Base-by-base conservation (phyloP, 1,284 basidiomycete genomes). In the Sporisorium scitamineum region DNA sequence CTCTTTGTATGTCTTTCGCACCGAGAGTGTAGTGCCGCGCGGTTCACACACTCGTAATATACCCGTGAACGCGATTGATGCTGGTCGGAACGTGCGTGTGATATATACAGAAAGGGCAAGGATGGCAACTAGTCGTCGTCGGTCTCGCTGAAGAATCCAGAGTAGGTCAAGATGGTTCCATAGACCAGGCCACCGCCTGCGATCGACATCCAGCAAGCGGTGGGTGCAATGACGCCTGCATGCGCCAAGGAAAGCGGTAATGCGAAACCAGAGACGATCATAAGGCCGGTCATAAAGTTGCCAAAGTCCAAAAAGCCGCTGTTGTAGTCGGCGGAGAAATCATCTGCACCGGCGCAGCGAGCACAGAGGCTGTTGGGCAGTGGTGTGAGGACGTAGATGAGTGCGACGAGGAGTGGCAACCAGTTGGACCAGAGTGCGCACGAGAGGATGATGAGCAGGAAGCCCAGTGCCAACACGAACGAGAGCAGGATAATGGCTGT, bases 401-500 rank as follows among this genome's bases (percentile, higher is more conserved):
- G 87, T 3, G 97, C 96, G 78, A 98, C 96, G 76, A 99, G 90
- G 54, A 99, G 88, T 50, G 97, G 97, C 16, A 99, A 88, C 97
- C 97, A 99, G 87, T 99, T 99, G 37, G 90, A 87, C 92, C 93
- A 99, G 41, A 99, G 88, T 26, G 97, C 96, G 85, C 97, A 99
- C 1, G 94, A 95, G 31, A 99, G 91, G 86, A 99, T 99, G 85
- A 99, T 94, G 83, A 99, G 90, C 63, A 99, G 88, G 88, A 99
- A 99, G 27, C 97, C 97, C 31, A 97, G 90, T 14, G 97, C 97
- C 45, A 99, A 91, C 64, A 97, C 93, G 86, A 99, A 97, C 5
- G 96, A 95, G 37, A 85, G 79, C 31, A 83, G 70, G 48, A 85
- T 84, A 64, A 85, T 80, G 34, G 83, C 83, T 85, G 75, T 27